Evolutionary conservation across 1,139 yeast genomes (phyloP), one percentile per base, ranked within the genome.

Genomic region (Pichia sp.): DNA sequence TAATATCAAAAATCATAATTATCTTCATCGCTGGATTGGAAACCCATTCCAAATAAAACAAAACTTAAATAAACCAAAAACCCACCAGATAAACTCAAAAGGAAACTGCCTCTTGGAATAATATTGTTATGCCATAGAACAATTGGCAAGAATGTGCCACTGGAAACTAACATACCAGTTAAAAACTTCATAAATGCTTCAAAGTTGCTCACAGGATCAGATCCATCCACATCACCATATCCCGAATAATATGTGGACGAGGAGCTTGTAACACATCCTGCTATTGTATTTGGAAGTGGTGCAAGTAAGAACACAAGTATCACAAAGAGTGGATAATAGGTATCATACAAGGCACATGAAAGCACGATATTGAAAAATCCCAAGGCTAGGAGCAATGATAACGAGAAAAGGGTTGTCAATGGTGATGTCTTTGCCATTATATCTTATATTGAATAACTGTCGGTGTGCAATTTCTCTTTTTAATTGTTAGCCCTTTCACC

Each of bases 281-380:
- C 77, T 42, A 70, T 63, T 55, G 74, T 66, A 61, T 84, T 84
- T 28, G 91, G 93, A 46, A 85, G 66, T 21, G 94, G 91, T 2
- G 93, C 93, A 39, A 81, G 48, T 43, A 85, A 71, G 63, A 84
- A 85, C 46, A 85, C 74, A 30, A 72, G 70, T 30, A 82, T 72
- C 48, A 83, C 91, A 70, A 83, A 79, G 45, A 85, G 67, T 40
- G 93, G 90, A 52, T 75, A 75, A 76, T 85, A 85, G 61, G 83
- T 85, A 54, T 79, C 75, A 67, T 75, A 85, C 40, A 85, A 71
- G 10, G 93, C 91, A 66, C 93, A 84, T 55, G 87, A 79, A 47
- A 85, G 69, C 42, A 85, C 76, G 40, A 84, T 85, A 48, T 84
- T 69, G n/a, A 85, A 71, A 61, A 85, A 84, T 17, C 94, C 94